Evolutionary conservation across 2,329 filamentous ascomycete genomes (phyloP).

Genomic region (Colletotrichum eremochloae): DNA sequence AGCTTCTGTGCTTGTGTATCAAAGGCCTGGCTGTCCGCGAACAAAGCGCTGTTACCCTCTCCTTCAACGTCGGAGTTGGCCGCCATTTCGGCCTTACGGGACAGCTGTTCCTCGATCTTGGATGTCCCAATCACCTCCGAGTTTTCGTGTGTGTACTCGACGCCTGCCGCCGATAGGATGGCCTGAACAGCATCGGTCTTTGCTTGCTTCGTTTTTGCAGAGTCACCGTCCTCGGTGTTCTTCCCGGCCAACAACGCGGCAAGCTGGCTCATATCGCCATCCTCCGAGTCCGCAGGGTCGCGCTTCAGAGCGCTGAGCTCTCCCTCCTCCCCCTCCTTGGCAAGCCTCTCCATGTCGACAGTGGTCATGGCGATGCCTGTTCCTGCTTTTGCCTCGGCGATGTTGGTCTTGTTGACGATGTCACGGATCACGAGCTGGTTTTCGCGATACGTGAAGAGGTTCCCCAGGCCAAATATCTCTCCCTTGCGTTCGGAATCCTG

Average conservation of each 20-base stretch:
- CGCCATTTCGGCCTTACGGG: constrained; percentile 77
- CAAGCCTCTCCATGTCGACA: constrained; percentile 76
- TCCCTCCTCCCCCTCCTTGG: constrained; percentile 66
- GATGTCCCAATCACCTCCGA: constrained; percentile 93
- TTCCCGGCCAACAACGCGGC: constrained; percentile 57
- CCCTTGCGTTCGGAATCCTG: constrained; percentile 85
- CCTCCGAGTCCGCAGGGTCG: constrained; percentile 59
- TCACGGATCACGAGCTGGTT: constrained; percentile 88
- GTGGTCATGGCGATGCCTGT: constrained; percentile 85
- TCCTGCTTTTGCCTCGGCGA: constrained; percentile 91
- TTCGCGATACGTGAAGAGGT: constrained; percentile 86
- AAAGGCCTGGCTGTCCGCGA: constrained; percentile 63
- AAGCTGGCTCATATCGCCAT: constrained; percentile 76
- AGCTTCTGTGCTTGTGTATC: constrained; percentile 30
- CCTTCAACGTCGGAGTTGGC: constrained; percentile 59
- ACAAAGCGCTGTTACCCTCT: constrained; percentile 68
- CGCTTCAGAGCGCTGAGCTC: constrained; percentile 58
- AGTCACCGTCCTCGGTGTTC: constrained; percentile 56
- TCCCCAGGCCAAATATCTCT: constrained; percentile 91
- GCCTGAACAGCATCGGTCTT: constrained; percentile 85
- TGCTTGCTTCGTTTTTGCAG: constrained; percentile 57
- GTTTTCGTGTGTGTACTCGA: constrained; percentile 97
- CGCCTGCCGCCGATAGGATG: constrained; percentile 88
- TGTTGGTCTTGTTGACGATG: constrained; percentile 98
- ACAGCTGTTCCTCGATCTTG: constrained; percentile 90